Evolutionary conservation across 139 green algal genomes (phyloP), one percentile per base, ranked within the genome.

Genomic region (Dunaliella sp.): DNA sequence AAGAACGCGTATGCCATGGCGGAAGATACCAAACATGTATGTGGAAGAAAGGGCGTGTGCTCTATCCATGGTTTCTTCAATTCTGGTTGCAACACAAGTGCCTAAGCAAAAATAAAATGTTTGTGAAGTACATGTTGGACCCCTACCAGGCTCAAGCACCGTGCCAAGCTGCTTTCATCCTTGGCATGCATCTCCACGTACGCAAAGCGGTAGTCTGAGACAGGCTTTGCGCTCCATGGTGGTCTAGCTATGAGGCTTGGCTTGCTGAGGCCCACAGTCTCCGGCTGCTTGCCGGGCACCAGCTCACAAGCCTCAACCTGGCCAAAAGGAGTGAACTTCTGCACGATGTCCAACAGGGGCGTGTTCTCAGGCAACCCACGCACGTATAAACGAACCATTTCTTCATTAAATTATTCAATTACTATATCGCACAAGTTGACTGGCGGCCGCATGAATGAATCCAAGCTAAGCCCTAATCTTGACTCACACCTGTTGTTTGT

Each of bases 171-270:
- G 3, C n/a, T 73, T 1, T 86, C 82, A 80, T 86, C 57, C 16
- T 72, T 80, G 58, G 82, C 58, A 26, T 86, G 2, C 58, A 86
- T 35, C 21, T 65, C 26, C 12, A 86, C 24, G 28, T 86, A 86
- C 1, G 82, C 82, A 37, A 86, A 86, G 1, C 82, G 48, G 16
- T 16, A 65, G 48, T 65, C 32, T 59, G 82, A 12, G n/a, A 81
- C 3, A 34, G 7, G 76, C n/a, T 12, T 81, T 81, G 30, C 76
- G 34, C 7, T 12, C 34, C n/a, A 81, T 81, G 76, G 31, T 36
- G 34, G 76, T 37, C 76, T 81, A 31, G 76, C n/a, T 38, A 34
- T 7, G 30, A 81, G 48, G 48, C 48, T 65, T 7, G 48, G 48
- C 48, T 65, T 65, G 16, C 48, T 65, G 48, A 65, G 7, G 48